A percentile compares a stretch with the other conserved stretches of the same genome.
Conservation (phyloP, 2,329 filamentous ascomycete species). For the Xylaria sp. region DNA sequence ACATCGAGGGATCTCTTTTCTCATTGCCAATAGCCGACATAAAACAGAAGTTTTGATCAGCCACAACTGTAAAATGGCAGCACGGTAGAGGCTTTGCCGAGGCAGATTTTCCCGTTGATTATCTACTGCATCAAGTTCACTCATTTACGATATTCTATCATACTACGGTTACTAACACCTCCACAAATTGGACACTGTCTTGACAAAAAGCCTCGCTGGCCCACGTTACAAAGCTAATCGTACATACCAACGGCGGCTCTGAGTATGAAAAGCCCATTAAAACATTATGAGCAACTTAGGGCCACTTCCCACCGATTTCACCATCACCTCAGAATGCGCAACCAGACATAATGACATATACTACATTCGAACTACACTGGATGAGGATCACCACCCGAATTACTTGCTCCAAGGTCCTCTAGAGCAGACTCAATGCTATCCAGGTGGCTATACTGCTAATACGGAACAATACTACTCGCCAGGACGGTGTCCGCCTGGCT, state of each 20-base stretch:
- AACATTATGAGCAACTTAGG: not conserved
- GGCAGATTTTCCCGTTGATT: not conserved
- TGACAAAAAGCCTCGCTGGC: not conserved
- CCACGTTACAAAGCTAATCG: not conserved
- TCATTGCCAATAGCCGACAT: no score
- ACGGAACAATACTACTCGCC: conserved; percentile 26
- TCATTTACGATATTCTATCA: not conserved
- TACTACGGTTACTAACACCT: not conserved
- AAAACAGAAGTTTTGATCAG: no score
- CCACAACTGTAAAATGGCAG: no score
- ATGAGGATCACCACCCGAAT: not conserved
- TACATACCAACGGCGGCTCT: not conserved
- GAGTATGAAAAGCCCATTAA: not conserved
- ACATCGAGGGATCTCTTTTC: no score
- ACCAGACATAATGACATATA: not conserved
- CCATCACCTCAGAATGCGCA: not conserved
- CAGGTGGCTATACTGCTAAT: not conserved
- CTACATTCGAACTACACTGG: not conserved
- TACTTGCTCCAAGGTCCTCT: conserved; percentile 7
- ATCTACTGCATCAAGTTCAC: not conserved
- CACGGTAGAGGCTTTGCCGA: no score
- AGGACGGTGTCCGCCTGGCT: conserved; percentile 5
- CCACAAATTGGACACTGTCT: not conserved
- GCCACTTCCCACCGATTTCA: conserved; percentile 18
- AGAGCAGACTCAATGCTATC: conserved; percentile 12